Conservation (phyloP, 2,329 filamentous ascomycete species). For the Aureobasidium mangrovei region DNA sequence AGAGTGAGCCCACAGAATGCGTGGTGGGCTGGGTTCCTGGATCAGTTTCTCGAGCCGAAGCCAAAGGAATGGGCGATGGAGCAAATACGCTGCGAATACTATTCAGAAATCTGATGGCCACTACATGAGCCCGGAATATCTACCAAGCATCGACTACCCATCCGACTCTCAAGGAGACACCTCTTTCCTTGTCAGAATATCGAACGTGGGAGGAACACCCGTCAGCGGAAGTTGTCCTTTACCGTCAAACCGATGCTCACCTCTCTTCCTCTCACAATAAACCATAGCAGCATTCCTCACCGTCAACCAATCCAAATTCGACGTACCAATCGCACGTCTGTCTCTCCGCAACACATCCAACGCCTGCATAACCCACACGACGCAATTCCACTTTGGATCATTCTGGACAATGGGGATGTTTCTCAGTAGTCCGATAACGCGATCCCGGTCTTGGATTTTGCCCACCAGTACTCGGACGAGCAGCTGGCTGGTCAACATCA, state of each 20-base stretch:
- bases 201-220: not conserved
- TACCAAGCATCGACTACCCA: too few species aligned
- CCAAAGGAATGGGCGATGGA: too few species aligned
- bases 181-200: not conserved
- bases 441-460: not conserved
- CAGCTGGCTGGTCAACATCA: not conserved
- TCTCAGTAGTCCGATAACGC: not conserved
- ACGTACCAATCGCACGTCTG: not conserved
- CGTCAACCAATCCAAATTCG: not conserved
- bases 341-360: not conserved
- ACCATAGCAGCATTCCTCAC: not conserved
- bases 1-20: conserved; percentile 34
- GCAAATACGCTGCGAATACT: too few species aligned
- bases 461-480: not conserved
- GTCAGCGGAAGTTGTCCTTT: not conserved
- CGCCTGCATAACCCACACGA: not conserved
- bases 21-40: too few species aligned
- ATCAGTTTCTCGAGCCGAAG: too few species aligned
- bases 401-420: not conserved
- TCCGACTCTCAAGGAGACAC: not conserved
- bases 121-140: too few species aligned
- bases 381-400: not conserved
- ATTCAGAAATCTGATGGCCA: too few species aligned
- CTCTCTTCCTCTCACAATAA: not conserved
- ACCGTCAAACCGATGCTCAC: not conserved